Evolutionary conservation across 306 rosid species (phyloP).

Genomic region (Leucaena leucocephala): DNA sequence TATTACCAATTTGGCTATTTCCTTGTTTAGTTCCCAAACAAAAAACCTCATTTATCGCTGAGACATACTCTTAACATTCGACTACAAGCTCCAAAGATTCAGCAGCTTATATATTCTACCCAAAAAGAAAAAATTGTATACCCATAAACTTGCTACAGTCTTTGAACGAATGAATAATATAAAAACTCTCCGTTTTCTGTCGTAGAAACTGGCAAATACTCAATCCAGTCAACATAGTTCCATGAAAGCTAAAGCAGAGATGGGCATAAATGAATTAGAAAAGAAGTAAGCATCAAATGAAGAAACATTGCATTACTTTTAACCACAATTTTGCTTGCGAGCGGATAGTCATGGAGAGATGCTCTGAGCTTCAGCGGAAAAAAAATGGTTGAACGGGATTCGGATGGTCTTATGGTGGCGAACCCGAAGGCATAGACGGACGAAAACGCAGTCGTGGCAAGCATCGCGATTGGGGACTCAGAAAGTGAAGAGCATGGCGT

Average conservation of each 20-base stretch:
- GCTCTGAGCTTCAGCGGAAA: slow-evolving; percentile 15
- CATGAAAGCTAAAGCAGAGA: slow-evolving; percentile 3
- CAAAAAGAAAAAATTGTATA: neutral
- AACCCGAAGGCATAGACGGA: neutral
- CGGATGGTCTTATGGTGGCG: neutral
- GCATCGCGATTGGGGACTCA: neutral
- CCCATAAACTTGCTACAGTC: neutral
- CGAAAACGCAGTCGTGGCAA: neutral
- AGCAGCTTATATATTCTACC: neutral
- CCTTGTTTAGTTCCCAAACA: slow-evolving; percentile 11
- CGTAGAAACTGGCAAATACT: neutral
- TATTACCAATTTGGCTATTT: slow-evolving; percentile 7
- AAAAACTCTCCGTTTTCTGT: neutral
- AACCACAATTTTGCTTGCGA: slow-evolving; percentile 18
- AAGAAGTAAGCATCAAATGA: neutral
- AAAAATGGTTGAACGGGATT: neutral
- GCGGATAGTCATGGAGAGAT: neutral
- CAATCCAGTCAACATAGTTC: neutral
- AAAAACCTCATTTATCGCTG: slow-evolving; percentile 6
- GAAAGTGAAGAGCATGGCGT: neutral
- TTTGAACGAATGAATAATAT: neutral
- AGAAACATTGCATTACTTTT: neutral
- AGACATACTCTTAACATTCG: neutral
- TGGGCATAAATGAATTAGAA: neutral
- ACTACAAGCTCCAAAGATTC: neutral